A percentile compares a stretch with the other conserved stretches of the same genome.
phyloP scores from a whole-genome alignment of 345 rosid species.

The Turnera subulata region DNA sequence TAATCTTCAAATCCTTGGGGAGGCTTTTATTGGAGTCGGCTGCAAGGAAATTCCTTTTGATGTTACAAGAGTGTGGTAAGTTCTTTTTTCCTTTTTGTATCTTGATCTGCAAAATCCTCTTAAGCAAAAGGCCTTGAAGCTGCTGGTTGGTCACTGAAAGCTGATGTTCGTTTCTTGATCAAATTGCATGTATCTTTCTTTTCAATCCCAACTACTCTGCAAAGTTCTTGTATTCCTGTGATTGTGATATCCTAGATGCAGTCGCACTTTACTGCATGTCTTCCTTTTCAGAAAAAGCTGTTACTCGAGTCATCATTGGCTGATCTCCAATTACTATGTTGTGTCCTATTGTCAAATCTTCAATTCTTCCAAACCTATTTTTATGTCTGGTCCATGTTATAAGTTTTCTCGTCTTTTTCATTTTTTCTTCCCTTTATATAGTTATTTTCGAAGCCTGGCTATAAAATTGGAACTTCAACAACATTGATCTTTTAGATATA shows the following conservation, averaged over 20 bases:
- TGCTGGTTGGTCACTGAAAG: too few species aligned
- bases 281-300: too few species aligned
- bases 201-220: too few species aligned
- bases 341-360: background rate
- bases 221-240: too few species aligned
- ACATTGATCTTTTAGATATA: background rate
- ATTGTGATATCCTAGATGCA: too few species aligned
- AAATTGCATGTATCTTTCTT: too few species aligned
- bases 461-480: background rate
- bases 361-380: background rate
- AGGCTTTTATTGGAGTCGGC: conserved; percentile 49
- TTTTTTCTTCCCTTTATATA: background rate
- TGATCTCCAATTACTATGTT: background rate
- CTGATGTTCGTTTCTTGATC: too few species aligned
- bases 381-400: background rate
- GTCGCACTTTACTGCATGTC: too few species aligned
- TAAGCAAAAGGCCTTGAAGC: too few species aligned
- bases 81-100: background rate
- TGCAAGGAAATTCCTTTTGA: conserved; percentile 49
- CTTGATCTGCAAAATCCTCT: too few species aligned
- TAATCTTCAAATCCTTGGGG: conserved; percentile 61
- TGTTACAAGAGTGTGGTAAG: conserved; percentile 49
- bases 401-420: background rate
- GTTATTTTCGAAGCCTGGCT: background rate
- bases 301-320: background rate